These are phyloP conservation scores for Puccinia polysora DNA, from an alignment of 1,284 basidiomycete species.

Conservation along the genomic window DNA sequence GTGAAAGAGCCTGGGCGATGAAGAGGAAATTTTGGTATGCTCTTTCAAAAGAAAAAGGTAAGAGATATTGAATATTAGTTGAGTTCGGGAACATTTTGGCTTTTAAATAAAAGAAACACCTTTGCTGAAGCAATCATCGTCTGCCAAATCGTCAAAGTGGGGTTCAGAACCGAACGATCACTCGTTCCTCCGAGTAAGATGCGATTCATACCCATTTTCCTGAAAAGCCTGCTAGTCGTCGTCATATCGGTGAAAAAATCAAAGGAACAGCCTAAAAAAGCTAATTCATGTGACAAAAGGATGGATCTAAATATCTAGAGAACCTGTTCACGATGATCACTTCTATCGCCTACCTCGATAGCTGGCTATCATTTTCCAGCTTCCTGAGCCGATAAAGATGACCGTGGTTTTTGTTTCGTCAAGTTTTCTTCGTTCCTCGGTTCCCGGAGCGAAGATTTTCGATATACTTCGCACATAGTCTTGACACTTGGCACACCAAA, in stretches of 20 bases:
- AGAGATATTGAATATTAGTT: neutral
- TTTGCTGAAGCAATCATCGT: slow-evolving; percentile 12
- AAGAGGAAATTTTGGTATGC: slow-evolving; percentile 14
- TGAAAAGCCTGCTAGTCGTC: slow-evolving; percentile 17
- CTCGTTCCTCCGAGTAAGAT: slow-evolving; percentile 16
- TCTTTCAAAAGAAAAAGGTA: neutral
- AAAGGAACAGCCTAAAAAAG: slow-evolving; percentile 16
- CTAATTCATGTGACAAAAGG: slow-evolving; percentile 3
- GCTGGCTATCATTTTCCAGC: slow-evolving; percentile 27
- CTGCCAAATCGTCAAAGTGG: slow-evolving; percentile 9
- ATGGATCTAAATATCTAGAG: neutral
- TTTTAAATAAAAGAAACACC: neutral
- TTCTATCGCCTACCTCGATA: neutral
- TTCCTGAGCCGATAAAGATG: slow-evolving; percentile 24
- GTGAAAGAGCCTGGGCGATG: slow-evolving; percentile 27
- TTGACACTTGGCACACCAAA: slow-evolving; percentile 32
- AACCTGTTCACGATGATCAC: neutral
- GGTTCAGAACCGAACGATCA: neutral
- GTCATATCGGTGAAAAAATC: slow-evolving; percentile 14
- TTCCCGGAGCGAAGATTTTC: neutral
- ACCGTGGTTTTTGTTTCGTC: neutral
- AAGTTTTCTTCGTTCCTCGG: neutral
- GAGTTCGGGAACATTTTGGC: neutral
- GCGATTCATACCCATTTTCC: slow-evolving; percentile 25
- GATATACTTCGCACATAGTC: slow-evolving; percentile 6